phyloP scores from a whole-genome alignment of 768 basidiomycete genomes.

The Amylocystis lapponica region DNA sequence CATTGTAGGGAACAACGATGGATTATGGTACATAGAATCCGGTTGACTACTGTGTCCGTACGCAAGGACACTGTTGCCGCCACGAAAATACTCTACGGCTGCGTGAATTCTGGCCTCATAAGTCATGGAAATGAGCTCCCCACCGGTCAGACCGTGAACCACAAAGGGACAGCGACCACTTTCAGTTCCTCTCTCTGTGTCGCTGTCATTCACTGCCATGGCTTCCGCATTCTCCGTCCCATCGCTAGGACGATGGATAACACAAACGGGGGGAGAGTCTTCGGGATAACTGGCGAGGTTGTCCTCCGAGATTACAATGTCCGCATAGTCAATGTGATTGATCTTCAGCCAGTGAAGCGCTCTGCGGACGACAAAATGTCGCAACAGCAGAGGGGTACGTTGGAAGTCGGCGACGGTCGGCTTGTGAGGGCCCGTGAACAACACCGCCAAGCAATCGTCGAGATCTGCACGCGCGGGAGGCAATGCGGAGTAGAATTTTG shows the following conservation, averaged over 20 bases:
- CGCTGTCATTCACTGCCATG: neutral
- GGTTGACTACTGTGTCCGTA: slow-evolving; percentile 2
- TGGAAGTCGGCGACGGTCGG: slow-evolving; percentile 24
- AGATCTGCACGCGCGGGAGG: slow-evolving; percentile 10
- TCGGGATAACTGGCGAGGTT: slow-evolving; percentile 6
- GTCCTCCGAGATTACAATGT: slow-evolving; percentile 6
- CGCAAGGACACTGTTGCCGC: neutral
- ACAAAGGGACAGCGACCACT: neutral
- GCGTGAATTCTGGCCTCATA: neutral
- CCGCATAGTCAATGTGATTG: slow-evolving; percentile 12
- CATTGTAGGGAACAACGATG: slow-evolving; percentile 8
- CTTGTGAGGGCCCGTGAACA: slow-evolving; percentile 24
- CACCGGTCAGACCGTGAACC: neutral
- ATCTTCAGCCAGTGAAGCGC: slow-evolving; percentile 18
- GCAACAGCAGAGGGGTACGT: slow-evolving; percentile 16
- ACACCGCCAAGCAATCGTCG: slow-evolving; percentile 17
- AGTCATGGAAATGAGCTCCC: neutral
- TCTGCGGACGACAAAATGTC: slow-evolving; percentile 11
- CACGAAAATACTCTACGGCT: slow-evolving; percentile 6
- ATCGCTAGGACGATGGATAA: neutral
- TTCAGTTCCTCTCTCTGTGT: neutral
- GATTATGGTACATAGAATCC: slow-evolving; percentile 11
- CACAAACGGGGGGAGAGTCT: slow-evolving; percentile 3
- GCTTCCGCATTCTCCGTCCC: neutral
- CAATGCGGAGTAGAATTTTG: slow-evolving; percentile 5